Evolutionary conservation across 495 filamentous ascomycete genomes (phyloP), one percentile per base, ranked within the genome.

Genomic region (Hypoxylon crocopeplum): DNA sequence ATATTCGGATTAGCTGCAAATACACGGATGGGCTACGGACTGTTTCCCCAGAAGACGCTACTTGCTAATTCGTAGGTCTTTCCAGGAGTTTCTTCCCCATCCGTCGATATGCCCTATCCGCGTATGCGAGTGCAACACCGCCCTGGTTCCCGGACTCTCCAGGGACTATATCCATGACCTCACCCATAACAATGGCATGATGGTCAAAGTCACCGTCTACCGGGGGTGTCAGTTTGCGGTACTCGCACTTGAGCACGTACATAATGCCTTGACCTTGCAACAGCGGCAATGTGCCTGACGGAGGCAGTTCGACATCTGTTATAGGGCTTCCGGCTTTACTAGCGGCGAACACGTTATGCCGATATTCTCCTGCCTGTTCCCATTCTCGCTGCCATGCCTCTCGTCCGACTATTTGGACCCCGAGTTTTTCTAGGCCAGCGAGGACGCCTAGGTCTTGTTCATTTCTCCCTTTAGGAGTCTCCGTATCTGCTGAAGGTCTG

Each of bases 151-250:
- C 33, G 16, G 50, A 51, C 3, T 48, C 25, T 11, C 68, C 72
- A 20, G 73, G 68, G 7, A 76, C 27, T 32, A 80, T 72, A 32
- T 76, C 73, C 29, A 66, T 2, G 19, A 84, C 82, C 54, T 80
- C 75, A n/a, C 81, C 84, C 24, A 85, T 60, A 22, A 83, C 76
- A 47, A 87, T 77, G 17, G 78, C 74, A 67, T 86, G 82, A 53
- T 86, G 55, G 21, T 56, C 52, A 12, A 64, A 59, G 45, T 40
- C 56, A 47, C 67, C 64, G 15, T 68, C 66, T 5, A 73, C 32
- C 21, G 75, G 57, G 15, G 51, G 52, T 12, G 22, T 22, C 39
- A 66, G 24, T 12, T 46, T 41, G 7, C 48, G 24, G 36, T 61
- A 61, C 49, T 64, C 49, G 50, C 81, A 83, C 41, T 69, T 61